Base-by-base conservation (phyloP, 2,329 filamentous ascomycete species). In the Colletotrichum lupini region DNA sequence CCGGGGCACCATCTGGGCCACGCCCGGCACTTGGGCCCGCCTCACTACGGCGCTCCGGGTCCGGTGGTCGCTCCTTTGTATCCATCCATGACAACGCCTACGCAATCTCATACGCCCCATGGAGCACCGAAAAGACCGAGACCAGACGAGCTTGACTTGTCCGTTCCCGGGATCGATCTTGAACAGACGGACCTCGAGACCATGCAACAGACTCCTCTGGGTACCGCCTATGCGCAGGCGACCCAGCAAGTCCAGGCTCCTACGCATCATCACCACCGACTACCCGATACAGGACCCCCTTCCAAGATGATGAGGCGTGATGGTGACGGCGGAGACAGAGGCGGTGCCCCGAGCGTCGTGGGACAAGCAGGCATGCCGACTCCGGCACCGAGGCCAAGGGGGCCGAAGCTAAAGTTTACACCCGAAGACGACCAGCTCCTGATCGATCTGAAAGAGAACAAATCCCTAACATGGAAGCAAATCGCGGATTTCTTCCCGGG, bases 401-500 rank as follows among this genome's bases (percentile, higher is more conserved):
- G 94, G 3, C 95, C 95, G 7, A 98, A 98, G 84, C 87, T 97
- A 77, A 98, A 98, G 83, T 98, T 98, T 80, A 98, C 95, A 1
- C 92, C 94, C 11, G 95, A 97, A 82, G 95, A 98, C 80, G 95
- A 98, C 82, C 92, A 94, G 77, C 85, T 97, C 60, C 87, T 98
- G 67, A 92, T 98, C 69, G 94, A 97, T 80, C 86, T 98, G 75
- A 98, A 98, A 82, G 95, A 98, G 83, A 95, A 97, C 79, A 97
- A 97, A 83, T 95, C 94, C 80, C 87, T 98, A 80, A 97, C 95
- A 5, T 98, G 95, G 95, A 98, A 97, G 84, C 95, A 98, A 86
- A 98, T 98, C 79, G 94, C 95, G 69, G 95, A 98, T 80, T 98
- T 98, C 84, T 98, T 98, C 78, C 95, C 95, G 0, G 95, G 95